Evolutionary conservation across 1,284 basidiomycete genomes (phyloP).

Genomic region (Chiua sp.): DNA sequence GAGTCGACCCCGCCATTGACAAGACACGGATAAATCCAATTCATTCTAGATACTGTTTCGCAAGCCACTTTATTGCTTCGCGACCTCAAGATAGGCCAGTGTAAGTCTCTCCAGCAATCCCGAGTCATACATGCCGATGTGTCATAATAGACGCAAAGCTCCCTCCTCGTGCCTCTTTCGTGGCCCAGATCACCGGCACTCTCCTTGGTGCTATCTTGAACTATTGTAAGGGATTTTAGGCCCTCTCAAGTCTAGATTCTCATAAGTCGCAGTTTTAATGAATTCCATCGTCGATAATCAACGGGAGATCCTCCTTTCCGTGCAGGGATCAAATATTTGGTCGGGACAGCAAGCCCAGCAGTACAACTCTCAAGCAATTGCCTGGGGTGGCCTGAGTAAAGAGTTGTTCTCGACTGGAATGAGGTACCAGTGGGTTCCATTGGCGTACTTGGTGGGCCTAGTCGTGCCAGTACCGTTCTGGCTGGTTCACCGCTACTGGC

Average conservation of each 20-base stretch:
- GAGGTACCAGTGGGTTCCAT: slow-evolving; percentile 63
- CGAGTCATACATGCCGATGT: slow-evolving; percentile 3
- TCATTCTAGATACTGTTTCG: slow-evolving; percentile 42
- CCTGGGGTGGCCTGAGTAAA: slow-evolving; percentile 68
- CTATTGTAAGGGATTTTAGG: slow-evolving; percentile 44
- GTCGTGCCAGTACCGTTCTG: slow-evolving; percentile 61
- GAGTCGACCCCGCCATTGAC: background rate
- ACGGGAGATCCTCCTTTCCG: slow-evolving; percentile 51
- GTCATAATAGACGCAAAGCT: slow-evolving; percentile 60
- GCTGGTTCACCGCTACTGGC: slow-evolving; percentile 50
- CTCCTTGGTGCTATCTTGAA: slow-evolving; percentile 55
- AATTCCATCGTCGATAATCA: slow-evolving; percentile 61
- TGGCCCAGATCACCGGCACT: slow-evolving; percentile 61
- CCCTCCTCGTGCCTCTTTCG: slow-evolving; percentile 67
- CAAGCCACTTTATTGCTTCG: slow-evolving; percentile 53
- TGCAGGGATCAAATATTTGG: slow-evolving; percentile 65
- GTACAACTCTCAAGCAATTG: slow-evolving; percentile 67
- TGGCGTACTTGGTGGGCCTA: slow-evolving; percentile 60
- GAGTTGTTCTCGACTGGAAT: slow-evolving; percentile 58
- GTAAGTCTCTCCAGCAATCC: slow-evolving; percentile 22
- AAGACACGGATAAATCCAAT: background rate
- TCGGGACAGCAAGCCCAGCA: slow-evolving; percentile 61
- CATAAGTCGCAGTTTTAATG: slow-evolving; percentile 50
- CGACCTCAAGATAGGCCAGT: slow-evolving; percentile 68
- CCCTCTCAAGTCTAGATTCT: background rate